Conservation (phyloP, 768 basidiomycete species). For the Trametes villosa region DNA sequence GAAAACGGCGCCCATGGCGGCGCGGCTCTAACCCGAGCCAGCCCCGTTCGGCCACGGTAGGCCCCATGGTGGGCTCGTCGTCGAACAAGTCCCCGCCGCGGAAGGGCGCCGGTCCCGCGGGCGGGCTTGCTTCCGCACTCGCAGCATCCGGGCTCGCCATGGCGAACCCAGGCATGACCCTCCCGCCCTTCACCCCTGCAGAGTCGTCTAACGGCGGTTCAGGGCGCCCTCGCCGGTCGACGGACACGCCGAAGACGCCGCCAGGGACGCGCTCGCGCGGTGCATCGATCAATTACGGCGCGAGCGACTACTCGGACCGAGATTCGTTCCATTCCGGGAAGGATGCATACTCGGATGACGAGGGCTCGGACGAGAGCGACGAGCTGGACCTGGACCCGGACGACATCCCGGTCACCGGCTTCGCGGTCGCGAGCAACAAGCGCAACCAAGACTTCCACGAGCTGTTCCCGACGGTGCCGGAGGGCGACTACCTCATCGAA, state of each 20-base stretch:
- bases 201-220: slow-evolving; percentile 3
- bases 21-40: slow-evolving; percentile 18
- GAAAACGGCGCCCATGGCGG: slow-evolving; percentile 27
- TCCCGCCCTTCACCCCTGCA: slow-evolving; percentile 42
- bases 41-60: slow-evolving; percentile 22
- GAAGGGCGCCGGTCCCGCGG: slow-evolving; percentile 41
- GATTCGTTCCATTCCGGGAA: slow-evolving; percentile 27
- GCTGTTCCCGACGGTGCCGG: slow-evolving; percentile 84
- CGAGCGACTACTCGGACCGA: slow-evolving; percentile 18
- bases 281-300: slow-evolving; percentile 25
- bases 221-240: slow-evolving; percentile 14
- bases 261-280: slow-evolving; percentile 24
- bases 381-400: slow-evolving; percentile 56
- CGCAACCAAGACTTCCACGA: slow-evolving; percentile 96
- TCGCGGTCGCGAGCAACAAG: slow-evolving; percentile 95
- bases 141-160: slow-evolving; percentile 71
- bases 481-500: slow-evolving; percentile 97
- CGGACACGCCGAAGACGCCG: slow-evolving; percentile 19
- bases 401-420: slow-evolving; percentile 92
- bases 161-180: slow-evolving; percentile 56
- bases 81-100: slow-evolving; percentile 42
- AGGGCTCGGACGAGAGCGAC: slow-evolving; percentile 37
- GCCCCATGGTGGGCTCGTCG: slow-evolving; percentile 10
- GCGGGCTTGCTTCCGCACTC: slow-evolving; percentile 68
- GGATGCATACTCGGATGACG: slow-evolving; percentile 29